Percentiles rank a stretch among this genome's conserved stretches.
These are phyloP conservation scores for Trichoderma sp. DNA, from an alignment of 2,329 filamentous ascomycete genomes.

Conservation along the genomic window DNA sequence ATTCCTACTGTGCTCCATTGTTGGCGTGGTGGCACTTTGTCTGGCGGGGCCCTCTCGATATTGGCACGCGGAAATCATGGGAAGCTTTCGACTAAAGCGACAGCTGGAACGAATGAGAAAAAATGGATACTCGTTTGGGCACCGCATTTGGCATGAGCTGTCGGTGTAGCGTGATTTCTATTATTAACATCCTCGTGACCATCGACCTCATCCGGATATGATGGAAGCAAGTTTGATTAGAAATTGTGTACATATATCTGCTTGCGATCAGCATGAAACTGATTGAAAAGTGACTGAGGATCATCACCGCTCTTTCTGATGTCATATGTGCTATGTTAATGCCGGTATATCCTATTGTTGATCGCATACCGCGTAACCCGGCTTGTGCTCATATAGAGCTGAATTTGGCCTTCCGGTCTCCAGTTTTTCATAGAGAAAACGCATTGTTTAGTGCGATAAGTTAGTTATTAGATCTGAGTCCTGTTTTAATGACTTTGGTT, in stretches of 20 bases:
- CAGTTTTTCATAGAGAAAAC: background rate
- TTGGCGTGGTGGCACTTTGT: background rate
- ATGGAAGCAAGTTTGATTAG: background rate
- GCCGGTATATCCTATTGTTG: background rate
- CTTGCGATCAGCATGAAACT: background rate
- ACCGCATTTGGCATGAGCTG: background rate
- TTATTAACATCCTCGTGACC: conserved; percentile 10
- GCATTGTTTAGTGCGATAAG: background rate
- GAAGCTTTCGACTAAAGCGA: background rate
- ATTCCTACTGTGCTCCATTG: conserved; percentile 8
- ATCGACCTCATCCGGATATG: background rate
- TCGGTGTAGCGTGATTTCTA: background rate
- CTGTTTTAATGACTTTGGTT: background rate
- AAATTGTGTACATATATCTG: background rate
- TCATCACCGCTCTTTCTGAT: background rate
- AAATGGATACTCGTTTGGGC: background rate
- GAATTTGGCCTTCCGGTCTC: background rate
- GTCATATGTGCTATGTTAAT: background rate
- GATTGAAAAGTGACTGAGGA: background rate
- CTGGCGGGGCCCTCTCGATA: background rate
- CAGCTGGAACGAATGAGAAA: background rate
- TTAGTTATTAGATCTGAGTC: no score
- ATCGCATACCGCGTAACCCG: background rate
- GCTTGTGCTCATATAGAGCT: background rate
- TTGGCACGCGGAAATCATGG: background rate